phyloP scores from a whole-genome alignment of 306 rosid species.

The Casuarina glauca region DNA sequence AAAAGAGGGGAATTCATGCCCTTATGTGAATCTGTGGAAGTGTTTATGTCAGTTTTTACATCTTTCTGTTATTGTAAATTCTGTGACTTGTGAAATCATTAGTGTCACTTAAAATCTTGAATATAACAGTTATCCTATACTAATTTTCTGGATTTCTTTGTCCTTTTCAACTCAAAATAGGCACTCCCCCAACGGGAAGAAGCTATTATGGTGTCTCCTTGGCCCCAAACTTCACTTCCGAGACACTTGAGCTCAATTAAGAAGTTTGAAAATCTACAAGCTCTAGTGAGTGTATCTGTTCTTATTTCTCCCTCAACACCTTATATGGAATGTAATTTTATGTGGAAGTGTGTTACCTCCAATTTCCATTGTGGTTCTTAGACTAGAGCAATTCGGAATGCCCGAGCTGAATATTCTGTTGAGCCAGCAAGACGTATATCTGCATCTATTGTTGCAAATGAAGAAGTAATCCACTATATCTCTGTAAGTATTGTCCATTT shows the following conservation, averaged over 20 bases:
- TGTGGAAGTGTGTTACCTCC: neutral
- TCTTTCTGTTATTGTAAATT: neutral
- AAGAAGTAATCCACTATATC: constrained; percentile 73
- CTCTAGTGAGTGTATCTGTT: constrained; percentile 60
- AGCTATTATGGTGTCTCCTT: constrained; percentile 78
- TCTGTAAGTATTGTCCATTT: constrained; percentile 50
- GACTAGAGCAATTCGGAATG: constrained; percentile 88
- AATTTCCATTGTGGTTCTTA: constrained; percentile 28
- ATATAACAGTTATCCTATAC: neutral
- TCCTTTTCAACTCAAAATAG: constrained; percentile 40
- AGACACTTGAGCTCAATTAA: constrained; percentile 58
- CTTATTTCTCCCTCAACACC: constrained; percentile 18
- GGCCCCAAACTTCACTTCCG: constrained; percentile 87
- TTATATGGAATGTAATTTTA: constrained; percentile 13
- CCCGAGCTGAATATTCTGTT: constrained; percentile 95
- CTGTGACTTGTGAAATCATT: neutral
- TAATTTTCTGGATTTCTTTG: neutral
- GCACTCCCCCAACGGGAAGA: constrained; percentile 81
- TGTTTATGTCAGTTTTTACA: neutral
- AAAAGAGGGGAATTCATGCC: neutral
- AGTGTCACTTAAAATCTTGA: neutral
- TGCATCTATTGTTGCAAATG: constrained; percentile 79
- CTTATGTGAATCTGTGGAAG: too few relatives aligned
- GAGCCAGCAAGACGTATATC: constrained; percentile 93
- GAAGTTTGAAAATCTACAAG: constrained; percentile 84